phyloP scores from a whole-genome alignment of 2,329 filamentous ascomycete genomes.

The Neofusicoccum laricinum region DNA sequence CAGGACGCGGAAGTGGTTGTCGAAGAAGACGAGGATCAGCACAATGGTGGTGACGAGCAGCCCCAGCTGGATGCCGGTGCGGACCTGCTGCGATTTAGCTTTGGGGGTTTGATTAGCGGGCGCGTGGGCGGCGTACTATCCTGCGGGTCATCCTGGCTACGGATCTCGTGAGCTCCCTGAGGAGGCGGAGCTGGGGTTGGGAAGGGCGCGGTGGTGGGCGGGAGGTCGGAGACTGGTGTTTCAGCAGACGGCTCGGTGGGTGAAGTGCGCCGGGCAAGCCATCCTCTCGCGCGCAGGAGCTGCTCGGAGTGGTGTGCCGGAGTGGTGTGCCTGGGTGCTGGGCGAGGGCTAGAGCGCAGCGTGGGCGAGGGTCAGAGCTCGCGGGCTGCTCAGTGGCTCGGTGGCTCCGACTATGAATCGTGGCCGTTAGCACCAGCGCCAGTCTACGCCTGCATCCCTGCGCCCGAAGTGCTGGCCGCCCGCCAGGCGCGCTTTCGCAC shows the following conservation, averaged over 20 bases:
- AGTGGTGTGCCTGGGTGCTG: neutral
- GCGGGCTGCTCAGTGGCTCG: neutral
- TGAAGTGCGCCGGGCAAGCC: conserved; percentile 5
- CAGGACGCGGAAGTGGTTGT: conserved; percentile 83
- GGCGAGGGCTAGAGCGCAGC: conserved; percentile 2
- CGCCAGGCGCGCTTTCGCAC: neutral
- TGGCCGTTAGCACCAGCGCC: conserved; percentile 11
- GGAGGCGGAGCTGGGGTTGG: neutral
- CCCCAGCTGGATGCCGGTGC: conserved; percentile 72
- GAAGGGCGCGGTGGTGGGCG: neutral
- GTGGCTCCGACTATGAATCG: conserved; percentile 14
- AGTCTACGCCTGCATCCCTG: neutral
- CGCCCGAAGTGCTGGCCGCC: neutral
- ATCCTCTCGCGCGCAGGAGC: conserved; percentile 11
- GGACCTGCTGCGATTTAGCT: conserved; percentile 32
- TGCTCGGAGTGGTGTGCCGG: neutral
- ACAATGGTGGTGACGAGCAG: conserved; percentile 61
- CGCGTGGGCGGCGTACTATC: conserved; percentile 28
- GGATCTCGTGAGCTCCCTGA: conserved; percentile 10
- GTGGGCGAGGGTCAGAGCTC: conserved; percentile 9
- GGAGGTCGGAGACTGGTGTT: conserved; percentile 8
- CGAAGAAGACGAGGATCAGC: conserved; percentile 75
- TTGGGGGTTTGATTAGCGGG: conserved; percentile 3
- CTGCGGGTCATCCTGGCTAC: conserved; percentile 36
- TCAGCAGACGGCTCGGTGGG: conserved; percentile 13